Percentiles rank a stretch among this genome's conserved stretches.
These are phyloP conservation scores for Colletotrichum liaoningense DNA, from an alignment of 2,329 filamentous ascomycete species.

Conservation along the genomic window DNA sequence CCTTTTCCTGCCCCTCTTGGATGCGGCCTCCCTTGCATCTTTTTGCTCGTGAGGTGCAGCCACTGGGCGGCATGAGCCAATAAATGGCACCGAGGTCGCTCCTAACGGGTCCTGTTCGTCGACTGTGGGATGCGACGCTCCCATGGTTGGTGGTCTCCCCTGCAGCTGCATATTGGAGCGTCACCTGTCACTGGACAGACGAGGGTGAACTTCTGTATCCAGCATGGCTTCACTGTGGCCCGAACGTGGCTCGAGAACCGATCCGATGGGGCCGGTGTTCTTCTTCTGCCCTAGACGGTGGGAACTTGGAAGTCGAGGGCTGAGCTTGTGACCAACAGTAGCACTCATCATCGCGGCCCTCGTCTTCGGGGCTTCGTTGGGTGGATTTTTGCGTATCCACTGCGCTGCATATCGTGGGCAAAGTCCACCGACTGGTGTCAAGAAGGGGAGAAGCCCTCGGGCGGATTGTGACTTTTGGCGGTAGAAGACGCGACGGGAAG, in stretches of 20 bases:
- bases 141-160: slow-evolving; percentile 25
- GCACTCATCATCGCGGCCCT: slow-evolving; percentile 3
- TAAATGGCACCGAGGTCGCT: slow-evolving; percentile 20
- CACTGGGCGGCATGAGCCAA: slow-evolving; percentile 28
- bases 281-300: not conserved
- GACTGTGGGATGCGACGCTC: slow-evolving; percentile 13
- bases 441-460: not conserved
- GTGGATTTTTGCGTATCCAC: slow-evolving; percentile 7
- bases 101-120: slow-evolving; percentile 24
- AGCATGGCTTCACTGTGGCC: slow-evolving; percentile 28
- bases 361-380: slow-evolving; percentile 14
- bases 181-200: slow-evolving; percentile 32
- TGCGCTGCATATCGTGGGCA: slow-evolving; percentile 8
- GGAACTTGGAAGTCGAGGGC: not conserved
- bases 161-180: slow-evolving; percentile 29
- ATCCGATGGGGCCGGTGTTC: slow-evolving; percentile 26
- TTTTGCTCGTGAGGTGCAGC: slow-evolving; percentile 27
- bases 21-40: slow-evolving; percentile 30
- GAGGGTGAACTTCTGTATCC: slow-evolving; percentile 14
- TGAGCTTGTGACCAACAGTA: slow-evolving; percentile 28
- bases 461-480: not conserved
- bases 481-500: slow-evolving; percentile 2
- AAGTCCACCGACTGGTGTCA: not conserved
- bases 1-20: slow-evolving; percentile 26
- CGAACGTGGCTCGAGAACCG: slow-evolving; percentile 30